These are phyloP conservation scores for Diplosphaera chodatii DNA, from an alignment of 139 green algal genomes.

Conservation along the genomic window DNA sequence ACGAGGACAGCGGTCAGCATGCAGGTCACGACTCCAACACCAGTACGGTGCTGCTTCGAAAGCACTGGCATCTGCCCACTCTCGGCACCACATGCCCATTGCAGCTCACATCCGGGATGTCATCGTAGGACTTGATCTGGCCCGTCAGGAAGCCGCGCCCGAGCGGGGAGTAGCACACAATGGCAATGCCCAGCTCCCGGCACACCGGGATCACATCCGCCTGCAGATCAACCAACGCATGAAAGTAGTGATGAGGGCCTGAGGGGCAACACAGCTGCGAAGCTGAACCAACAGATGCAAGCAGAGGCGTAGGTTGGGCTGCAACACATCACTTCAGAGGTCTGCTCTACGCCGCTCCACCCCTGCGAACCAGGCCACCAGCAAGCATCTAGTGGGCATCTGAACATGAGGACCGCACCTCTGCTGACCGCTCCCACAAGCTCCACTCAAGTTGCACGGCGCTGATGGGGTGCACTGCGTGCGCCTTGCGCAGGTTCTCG, in stretches of 20 bases:
- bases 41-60: too few species aligned
- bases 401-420: conserved; percentile 21
- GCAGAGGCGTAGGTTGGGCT: too few species aligned
- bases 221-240: conserved; percentile 7
- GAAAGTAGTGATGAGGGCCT: too few species aligned
- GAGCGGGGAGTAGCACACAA: conserved; percentile 64
- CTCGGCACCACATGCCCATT: neutral
- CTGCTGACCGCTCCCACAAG: conserved; percentile 52
- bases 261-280: too few species aligned
- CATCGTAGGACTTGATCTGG: conserved; percentile 6
- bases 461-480: conserved; percentile 47
- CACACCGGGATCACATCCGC: conserved; percentile 43
- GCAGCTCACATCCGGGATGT: conserved; percentile 32
- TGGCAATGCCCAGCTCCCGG: conserved; percentile 60
- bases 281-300: too few species aligned
- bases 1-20: too few species aligned
- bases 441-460: conserved; percentile 57
- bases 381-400: too few species aligned
- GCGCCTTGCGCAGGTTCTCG: conserved; percentile 43
- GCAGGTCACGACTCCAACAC: neutral
- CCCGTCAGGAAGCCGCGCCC: conserved; percentile 60
- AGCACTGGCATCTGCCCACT: too few species aligned
- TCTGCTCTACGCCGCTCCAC: too few species aligned
- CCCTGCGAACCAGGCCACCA: too few species aligned
- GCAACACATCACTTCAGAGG: too few species aligned